Base-by-base conservation (phyloP, 371 early-diverging fungal species). In the Fennellomyces sp. region DNA sequence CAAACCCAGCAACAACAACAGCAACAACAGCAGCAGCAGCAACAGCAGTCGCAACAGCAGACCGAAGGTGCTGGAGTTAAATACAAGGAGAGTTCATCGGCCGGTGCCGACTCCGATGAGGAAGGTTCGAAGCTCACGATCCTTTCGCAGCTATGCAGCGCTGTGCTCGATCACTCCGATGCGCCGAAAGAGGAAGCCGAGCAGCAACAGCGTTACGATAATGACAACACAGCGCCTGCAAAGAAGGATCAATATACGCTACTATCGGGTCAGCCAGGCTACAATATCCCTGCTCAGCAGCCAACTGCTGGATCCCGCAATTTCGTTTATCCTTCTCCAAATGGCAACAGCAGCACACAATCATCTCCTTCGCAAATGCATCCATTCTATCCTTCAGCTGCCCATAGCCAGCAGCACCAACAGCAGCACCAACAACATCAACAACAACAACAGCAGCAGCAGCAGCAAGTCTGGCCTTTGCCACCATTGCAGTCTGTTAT, bases 61-160 rank as follows among this genome's bases (percentile, higher is more conserved):
- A 45, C 23, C 23, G 5, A 45, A 15, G n/a, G 12, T 45, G n/a
- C 45, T 25, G 45, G 45, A 45, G 45, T 45, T 45, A 36, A 30
- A 27, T 13, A 13, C 17, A 59, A 56, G 48, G 57, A 36, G 39
- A 63, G 17, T 28, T 60, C 51, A 33, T 38, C 61, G 25, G 47
- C 54, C 26, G 41, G 52, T 2, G 33, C 51, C 52, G 80, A 74
- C 41, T 70, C 72, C 50, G 80, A 80, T 30, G 78, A 77, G 30
- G 77, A 80, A 57, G 77, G 77, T 17, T 70, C 70, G 29, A 80
- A 80, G 53, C 58, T 80, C 38, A 77, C 48, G n/a, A 75, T 80
- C 38, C 55, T 80, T 28, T 80, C 81, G 28, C 73, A 73, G 63
- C 78, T 80, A 23, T 80, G 81, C 56, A 77, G 73, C 51, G 77